Base-by-base conservation (phyloP, 2,329 filamentous ascomycete genomes). In the Ophiostoma angusticollis region DNA sequence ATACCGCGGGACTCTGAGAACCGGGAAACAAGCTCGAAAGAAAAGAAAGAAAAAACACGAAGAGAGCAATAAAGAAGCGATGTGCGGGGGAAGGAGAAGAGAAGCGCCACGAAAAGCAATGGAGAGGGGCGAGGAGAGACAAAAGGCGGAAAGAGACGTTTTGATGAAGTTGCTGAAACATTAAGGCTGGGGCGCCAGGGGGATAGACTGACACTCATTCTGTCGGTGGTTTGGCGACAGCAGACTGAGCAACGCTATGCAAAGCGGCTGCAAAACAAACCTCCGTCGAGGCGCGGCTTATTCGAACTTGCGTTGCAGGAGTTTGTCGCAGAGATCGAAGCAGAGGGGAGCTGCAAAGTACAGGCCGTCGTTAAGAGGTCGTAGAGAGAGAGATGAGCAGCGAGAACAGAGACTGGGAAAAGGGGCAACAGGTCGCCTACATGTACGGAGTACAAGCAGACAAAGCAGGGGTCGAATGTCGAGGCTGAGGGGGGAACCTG, bases 201-300 rank as follows among this genome's bases (percentile, higher is more conserved):
- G 33, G 39, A 37, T 16, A 44, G 33, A 45, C 43, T 40, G 24
- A 45, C 43, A 42, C 43, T 45, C 43, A 45, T 45, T 9, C 28
- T 39, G 36, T 27, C 21, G 22, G 12, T 16, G 36, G 19, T 12
- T 22, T 27, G 16, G 22, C 35, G n/a, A n/a, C 16, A 24, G 29
- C 14, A 31, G 29, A n/a, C 35, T n/a, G 19, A 21, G 27, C 18
- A 30, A 30, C 9, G 23, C 9, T 11, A 24, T 11, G 23, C 23
- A 24, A 11, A 24, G 23, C 23, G 6, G n/a, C n/a, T n/a, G n/a
- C n/a, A n/a, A n/a, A n/a, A n/a, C n/a, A n/a, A n/a, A n/a, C n/a
- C n/a, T n/a, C n/a, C n/a, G n/a, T n/a, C n/a, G n/a, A 28, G 13
- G 11, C 17, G 18, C 38, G 28, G 39, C 23, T 22, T 24, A 22